Percentiles rank a stretch among this genome's conserved stretches.
phyloP scores from a whole-genome alignment of 2,329 filamentous ascomycete species.

The Monosporascus sp. region DNA sequence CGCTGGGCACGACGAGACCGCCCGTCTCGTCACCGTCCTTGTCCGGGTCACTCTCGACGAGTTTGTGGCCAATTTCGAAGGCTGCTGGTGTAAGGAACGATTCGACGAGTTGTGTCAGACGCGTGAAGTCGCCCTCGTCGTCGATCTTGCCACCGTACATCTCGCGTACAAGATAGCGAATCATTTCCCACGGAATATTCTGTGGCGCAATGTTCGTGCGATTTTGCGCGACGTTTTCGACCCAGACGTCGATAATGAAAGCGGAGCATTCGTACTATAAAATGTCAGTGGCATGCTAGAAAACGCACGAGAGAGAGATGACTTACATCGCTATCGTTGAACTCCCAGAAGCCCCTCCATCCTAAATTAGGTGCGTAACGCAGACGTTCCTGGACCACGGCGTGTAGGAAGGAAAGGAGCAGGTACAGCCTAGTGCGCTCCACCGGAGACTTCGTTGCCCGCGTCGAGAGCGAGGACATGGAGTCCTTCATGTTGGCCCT shows the following conservation, averaged over 20 bases:
- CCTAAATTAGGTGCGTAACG: conserved; percentile 90
- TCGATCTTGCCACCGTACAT: conserved; percentile 99
- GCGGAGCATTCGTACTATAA: conserved; percentile 89
- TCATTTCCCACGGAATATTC: conserved; percentile 95
- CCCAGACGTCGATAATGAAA: conserved; percentile 93
- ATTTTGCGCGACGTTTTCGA: conserved; percentile 74
- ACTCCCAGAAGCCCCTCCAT: conserved; percentile 99
- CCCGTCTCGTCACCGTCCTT: conserved; percentile 39
- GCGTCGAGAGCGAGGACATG: conserved; percentile 71
- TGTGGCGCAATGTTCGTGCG: conserved; percentile 89
- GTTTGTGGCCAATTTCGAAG: conserved; percentile 86
- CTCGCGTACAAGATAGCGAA: conserved; percentile 82
- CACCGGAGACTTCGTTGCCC: conserved; percentile 75
- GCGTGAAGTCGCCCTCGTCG: conserved; percentile 74
- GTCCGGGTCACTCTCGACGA: conserved; percentile 61
- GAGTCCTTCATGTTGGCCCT: conserved; percentile 99
- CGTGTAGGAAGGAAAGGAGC: conserved; percentile 88
- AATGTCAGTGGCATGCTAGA: conserved; percentile 13
- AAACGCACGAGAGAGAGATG: conserved; percentile 1
- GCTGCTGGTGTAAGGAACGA: conserved; percentile 78
- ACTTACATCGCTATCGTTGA: conserved; percentile 97
- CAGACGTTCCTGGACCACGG: conserved; percentile 89
- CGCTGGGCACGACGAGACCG: conserved; percentile 66
- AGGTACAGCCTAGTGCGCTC: conserved; percentile 88
- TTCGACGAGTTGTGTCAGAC: conserved; percentile 67